A percentile compares a stretch with the other conserved stretches of the same genome.
Conservation (phyloP, 208 protist species). For the Leishmania mexicana region DNA sequence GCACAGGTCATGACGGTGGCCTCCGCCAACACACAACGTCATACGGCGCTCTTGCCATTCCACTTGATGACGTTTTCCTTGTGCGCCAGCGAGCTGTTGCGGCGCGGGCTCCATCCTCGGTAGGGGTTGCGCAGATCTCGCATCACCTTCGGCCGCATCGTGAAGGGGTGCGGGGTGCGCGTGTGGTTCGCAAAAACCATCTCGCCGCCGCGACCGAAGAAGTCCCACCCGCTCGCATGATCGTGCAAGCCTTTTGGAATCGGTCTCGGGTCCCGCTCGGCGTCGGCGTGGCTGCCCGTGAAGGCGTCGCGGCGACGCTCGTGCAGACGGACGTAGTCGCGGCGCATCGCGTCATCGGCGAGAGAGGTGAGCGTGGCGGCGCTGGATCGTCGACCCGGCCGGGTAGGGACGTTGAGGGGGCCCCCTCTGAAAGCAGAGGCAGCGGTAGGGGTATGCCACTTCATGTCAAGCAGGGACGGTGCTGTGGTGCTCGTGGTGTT, state of each 20-base stretch:
- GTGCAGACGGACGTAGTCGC: slow-evolving; percentile 33
- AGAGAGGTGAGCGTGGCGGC: slow-evolving; percentile 51
- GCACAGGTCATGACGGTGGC: neutral
- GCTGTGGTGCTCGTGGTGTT: neutral
- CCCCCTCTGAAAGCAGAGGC: neutral
- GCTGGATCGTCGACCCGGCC: slow-evolving; percentile 28
- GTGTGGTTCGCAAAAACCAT: slow-evolving; percentile 83
- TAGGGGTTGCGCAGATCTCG: slow-evolving; percentile 73
- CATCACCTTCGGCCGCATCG: slow-evolving; percentile 89
- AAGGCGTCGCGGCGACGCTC: slow-evolving; percentile 31
- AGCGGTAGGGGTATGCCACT: neutral
- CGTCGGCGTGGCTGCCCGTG: slow-evolving; percentile 31
- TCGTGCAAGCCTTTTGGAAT: slow-evolving; percentile 84
- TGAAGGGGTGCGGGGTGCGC: slow-evolving; percentile 62
- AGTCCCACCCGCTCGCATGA: slow-evolving; percentile 83
- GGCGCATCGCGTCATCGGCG: slow-evolving; percentile 54
- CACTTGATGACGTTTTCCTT: slow-evolving; percentile 87
- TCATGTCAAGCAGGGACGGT: slow-evolving; percentile 17
- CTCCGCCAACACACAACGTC: neutral
- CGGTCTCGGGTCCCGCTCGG: slow-evolving; percentile 75
- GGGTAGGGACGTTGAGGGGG: neutral
- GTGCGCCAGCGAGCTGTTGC: slow-evolving; percentile 84
- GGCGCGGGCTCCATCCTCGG: slow-evolving; percentile 72
- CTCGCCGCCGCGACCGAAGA: slow-evolving; percentile 79
- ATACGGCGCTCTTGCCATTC: slow-evolving; percentile 83